Conservation (phyloP, 306 rosid species). For the Cucumis hystrix region DNA sequence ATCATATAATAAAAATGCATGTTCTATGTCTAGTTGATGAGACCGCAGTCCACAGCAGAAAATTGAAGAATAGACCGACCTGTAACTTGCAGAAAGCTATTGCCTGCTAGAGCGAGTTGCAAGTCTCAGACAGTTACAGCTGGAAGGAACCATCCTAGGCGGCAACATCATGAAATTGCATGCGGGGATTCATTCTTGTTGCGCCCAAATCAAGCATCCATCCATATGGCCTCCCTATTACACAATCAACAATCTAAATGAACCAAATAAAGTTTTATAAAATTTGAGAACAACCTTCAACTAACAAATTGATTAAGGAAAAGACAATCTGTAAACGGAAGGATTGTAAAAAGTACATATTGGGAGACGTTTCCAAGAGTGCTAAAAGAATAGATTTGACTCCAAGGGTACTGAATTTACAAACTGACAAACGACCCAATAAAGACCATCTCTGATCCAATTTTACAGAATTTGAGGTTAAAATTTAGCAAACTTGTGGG, state of each 20-base stretch:
- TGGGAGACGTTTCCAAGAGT: neutral
- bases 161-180: neutral
- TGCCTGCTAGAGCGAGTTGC: slow-evolving; percentile 1
- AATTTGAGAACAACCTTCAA: neutral
- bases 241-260: neutral
- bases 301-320: neutral
- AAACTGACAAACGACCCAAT: neutral
- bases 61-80: neutral
- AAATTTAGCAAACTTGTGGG: neutral
- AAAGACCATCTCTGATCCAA: neutral
- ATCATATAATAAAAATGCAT: neutral
- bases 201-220: slow-evolving; percentile 2
- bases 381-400: slow-evolving; percentile 2
- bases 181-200: neutral
- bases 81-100: neutral
- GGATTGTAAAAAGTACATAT: neutral
- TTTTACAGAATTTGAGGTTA: neutral
- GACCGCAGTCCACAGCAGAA: neutral
- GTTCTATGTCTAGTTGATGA: slow-evolving; percentile 7
- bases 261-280: neutral
- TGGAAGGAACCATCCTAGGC: slow-evolving; percentile 3
- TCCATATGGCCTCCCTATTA: neutral
- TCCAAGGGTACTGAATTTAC: neutral
- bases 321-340: neutral
- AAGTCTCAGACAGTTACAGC: slow-evolving; percentile 4